Percentiles rank a stretch among this genome's conserved stretches.
These are phyloP conservation scores for Nicotiana rustica DNA, from an alignment of 305 asterid genomes.

Conservation along the genomic window DNA sequence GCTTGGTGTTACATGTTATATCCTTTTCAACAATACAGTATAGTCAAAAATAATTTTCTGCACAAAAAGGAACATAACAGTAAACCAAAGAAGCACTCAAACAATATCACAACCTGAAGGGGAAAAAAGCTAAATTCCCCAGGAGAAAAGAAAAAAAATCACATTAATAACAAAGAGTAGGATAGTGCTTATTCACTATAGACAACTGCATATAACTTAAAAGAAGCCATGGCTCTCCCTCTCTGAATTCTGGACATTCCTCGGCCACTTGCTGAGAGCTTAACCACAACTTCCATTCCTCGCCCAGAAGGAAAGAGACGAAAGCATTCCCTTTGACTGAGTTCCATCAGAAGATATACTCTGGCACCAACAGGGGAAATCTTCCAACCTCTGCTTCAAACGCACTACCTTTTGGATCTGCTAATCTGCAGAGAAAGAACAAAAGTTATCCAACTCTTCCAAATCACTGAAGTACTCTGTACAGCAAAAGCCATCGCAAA, in stretches of 20 bases:
- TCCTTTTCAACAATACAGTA: background rate
- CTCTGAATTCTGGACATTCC: background rate
- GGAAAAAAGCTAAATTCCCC: background rate
- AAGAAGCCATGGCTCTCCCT: background rate
- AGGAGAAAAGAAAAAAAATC: background rate
- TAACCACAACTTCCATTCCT: background rate
- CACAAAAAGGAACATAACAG: background rate
- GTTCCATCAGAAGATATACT: constrained; percentile 73
- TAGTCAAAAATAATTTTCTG: constrained; percentile 17
- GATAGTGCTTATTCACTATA: constrained; percentile 14
- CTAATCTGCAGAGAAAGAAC: constrained; percentile 61
- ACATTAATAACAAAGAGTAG: background rate
- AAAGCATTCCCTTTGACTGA: background rate
- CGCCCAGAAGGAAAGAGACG: background rate
- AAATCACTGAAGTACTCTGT: background rate
- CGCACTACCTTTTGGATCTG: constrained; percentile 65
- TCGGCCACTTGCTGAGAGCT: background rate
- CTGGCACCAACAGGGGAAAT: constrained; percentile 77
- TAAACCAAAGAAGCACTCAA: background rate
- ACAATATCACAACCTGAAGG: background rate
- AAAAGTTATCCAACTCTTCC: background rate
- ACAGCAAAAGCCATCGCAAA: background rate
- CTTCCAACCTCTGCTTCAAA: constrained; percentile 73
- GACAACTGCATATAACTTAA: background rate
- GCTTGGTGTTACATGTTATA: background rate